Base-by-base conservation (phyloP, 306 rosid species). In the Myrica gale region DNA sequence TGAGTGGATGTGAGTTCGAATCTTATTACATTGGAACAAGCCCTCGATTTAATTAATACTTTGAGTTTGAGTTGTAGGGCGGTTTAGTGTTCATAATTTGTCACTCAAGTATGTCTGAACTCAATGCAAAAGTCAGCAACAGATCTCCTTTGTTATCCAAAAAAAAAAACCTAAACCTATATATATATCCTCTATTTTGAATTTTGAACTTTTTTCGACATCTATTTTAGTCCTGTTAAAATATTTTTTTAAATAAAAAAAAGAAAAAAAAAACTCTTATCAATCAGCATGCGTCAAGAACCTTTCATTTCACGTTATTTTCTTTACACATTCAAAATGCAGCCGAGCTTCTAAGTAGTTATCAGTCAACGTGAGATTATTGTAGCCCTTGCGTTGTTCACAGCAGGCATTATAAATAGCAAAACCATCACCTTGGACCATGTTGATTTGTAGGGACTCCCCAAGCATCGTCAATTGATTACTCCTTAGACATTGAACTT, bases 381-480 rank as follows among this genome's bases (percentile, higher is more conserved):
- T 65, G 50, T 17, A 1, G 70, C 47, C 70, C 70, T 65, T 8
- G 1, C 13, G 16, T 65, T 8, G 11, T n/a, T 65, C 70, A 41
- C 41, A 65, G 17, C 41, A 42, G 9, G 8, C 56, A 13, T 20
- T 3, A 60, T 12, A 60, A 23, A 26, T 60, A 9, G 42, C n/a
- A 60, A 60, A 11, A 19, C 73, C 9, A 45, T 50, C 44, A 68
- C 57, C 41, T 68, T 68, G 41, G 53, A 73, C 52, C 57, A 69
- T 43, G 52, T 72, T 26, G 16, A 79, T n/a, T 44, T 56, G 7
- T 5, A 20, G 70, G 50, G n/a, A 32, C 74, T 44, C 52, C 57
- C 62, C 44, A 43, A 53, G 63, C 63, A 52, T 53, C 45, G 68
- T 74, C 17, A 73, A 74, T 26, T 74, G 76, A 56, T n/a, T 69